Percentiles rank a stretch among this genome's conserved stretches.
Evolutionary conservation across 768 basidiomycete species (phyloP).

Genomic region (Serendipita vermifera): DNA sequence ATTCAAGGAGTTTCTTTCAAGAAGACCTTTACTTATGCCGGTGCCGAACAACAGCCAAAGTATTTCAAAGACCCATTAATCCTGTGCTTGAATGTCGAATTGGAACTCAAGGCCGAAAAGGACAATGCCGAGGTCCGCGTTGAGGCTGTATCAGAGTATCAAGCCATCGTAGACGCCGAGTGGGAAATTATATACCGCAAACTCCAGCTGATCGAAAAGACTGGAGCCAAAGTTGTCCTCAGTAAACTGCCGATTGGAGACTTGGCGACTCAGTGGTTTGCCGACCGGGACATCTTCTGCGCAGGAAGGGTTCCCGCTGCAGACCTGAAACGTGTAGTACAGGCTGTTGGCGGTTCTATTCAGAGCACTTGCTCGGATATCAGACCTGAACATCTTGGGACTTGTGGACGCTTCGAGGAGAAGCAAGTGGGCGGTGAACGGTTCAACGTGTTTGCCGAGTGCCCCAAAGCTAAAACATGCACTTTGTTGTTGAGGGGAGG

Average conservation of each 20-base stretch:
- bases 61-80: slow-evolving; percentile 78
- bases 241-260: slow-evolving; percentile 98
- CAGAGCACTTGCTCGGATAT: slow-evolving; percentile 97
- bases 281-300: slow-evolving; percentile 97
- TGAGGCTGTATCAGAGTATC: slow-evolving; percentile 93
- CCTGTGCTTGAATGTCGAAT: slow-evolving; percentile 89
- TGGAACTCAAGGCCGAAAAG: slow-evolving; percentile 97
- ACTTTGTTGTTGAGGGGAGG: slow-evolving; percentile 90
- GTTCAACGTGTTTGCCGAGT: slow-evolving; percentile 90
- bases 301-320: slow-evolving; percentile 86
- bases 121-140: slow-evolving; percentile 98
- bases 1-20: slow-evolving; percentile 93
- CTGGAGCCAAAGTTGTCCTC: slow-evolving; percentile 92
- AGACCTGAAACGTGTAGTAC: slow-evolving; percentile 86
- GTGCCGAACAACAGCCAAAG: slow-evolving; percentile 98
- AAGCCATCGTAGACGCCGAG: slow-evolving; percentile 98
- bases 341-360: slow-evolving; percentile 88
- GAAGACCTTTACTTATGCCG: slow-evolving; percentile 98
- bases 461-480: slow-evolving; percentile 89
- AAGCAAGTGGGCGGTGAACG: slow-evolving; percentile 92
- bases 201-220: slow-evolving; percentile 87
- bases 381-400: slow-evolving; percentile 74
- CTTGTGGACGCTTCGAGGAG: slow-evolving; percentile 88
- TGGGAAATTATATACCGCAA: slow-evolving; percentile 99
- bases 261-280: slow-evolving; percentile 98